Conservation (phyloP, 2,329 filamentous ascomycete genomes). For the Penicillium sp. region DNA sequence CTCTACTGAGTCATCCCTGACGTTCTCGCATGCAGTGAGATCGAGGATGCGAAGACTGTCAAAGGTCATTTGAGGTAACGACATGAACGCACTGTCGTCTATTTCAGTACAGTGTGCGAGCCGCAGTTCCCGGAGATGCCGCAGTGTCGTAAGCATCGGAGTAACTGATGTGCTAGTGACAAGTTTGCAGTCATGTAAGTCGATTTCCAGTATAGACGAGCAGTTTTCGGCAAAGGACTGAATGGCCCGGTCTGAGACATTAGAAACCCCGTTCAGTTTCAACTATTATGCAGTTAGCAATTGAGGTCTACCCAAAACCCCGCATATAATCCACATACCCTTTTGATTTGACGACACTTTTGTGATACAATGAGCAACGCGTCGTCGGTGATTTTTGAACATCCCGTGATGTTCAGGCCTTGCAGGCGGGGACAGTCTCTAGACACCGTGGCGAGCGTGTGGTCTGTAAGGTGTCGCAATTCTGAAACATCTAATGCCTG, state of each 20-base stretch:
- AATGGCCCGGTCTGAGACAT: conserved; percentile 78
- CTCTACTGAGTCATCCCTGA: conserved; percentile 83
- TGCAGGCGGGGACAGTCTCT: conserved; percentile 81
- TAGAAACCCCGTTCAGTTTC: conserved; percentile 89
- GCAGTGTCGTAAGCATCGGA: conserved; percentile 71
- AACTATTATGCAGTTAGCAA: conserved; percentile 54
- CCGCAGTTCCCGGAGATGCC: conserved; percentile 83
- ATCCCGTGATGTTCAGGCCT: conserved; percentile 88
- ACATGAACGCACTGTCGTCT: conserved; percentile 82
- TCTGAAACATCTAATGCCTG: conserved; percentile 88
- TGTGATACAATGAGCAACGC: conserved; percentile 77
- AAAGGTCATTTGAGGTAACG: conserved; percentile 61
- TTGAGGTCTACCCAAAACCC: background rate
- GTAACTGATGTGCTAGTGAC: conserved; percentile 84
- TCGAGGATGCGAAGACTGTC: conserved; percentile 92
- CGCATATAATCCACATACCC: conserved; percentile 55
- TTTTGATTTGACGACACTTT: conserved; percentile 81
- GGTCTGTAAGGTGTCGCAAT: conserved; percentile 74
- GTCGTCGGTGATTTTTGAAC: conserved; percentile 78
- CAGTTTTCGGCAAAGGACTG: conserved; percentile 84
- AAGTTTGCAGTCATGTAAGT: conserved; percentile 78
- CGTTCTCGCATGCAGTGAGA: conserved; percentile 78
- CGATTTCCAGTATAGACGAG: conserved; percentile 91
- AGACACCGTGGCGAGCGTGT: conserved; percentile 73
- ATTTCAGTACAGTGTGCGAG: conserved; percentile 82